A percentile compares a stretch with the other conserved stretches of the same genome.
These are phyloP conservation scores for Pezicula radicicola DNA, from an alignment of 2,329 filamentous ascomycete species.

Conservation along the genomic window DNA sequence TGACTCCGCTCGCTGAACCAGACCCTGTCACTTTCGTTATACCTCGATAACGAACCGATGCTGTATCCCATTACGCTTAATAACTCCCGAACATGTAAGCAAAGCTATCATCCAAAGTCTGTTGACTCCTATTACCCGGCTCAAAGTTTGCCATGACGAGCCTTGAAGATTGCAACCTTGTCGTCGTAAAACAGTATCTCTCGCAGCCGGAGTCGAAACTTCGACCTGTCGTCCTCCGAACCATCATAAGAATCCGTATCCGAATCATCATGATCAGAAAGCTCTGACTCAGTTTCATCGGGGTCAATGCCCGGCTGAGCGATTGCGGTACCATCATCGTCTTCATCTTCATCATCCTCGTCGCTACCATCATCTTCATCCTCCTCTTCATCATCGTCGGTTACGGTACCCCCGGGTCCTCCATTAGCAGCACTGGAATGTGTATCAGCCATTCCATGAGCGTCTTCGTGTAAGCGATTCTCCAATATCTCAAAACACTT, in stretches of 20 bases:
- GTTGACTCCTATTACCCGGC: background rate
- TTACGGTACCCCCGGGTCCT: conserved; percentile 29
- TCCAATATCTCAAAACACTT: conserved; percentile 85
- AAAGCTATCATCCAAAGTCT: background rate
- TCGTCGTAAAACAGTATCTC: conserved; percentile 86
- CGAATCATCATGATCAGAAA: conserved; percentile 41
- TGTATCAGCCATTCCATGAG: conserved; percentile 18
- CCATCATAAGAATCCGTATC: conserved; percentile 48
- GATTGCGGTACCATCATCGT: conserved; percentile 30
- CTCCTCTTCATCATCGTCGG: conserved; percentile 44
- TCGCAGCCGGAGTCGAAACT: conserved; percentile 56
- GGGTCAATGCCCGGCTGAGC: conserved; percentile 27
- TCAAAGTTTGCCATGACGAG: conserved; percentile 56
- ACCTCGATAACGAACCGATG: background rate
- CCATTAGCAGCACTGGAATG: conserved; percentile 30
- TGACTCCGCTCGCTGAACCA: background rate
- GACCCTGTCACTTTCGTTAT: background rate
- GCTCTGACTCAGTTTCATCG: conserved; percentile 32
- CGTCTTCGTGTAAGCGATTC: conserved; percentile 45
- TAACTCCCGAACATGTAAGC: background rate
- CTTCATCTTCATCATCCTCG: conserved; percentile 40
- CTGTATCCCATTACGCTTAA: background rate
- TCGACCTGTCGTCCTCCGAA: conserved; percentile 37
- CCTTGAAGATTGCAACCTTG: conserved; percentile 77
- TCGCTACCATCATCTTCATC: conserved; percentile 44